These are phyloP conservation scores for Naganishia vishniacii DNA, from an alignment of 768 basidiomycete genomes.

Conservation along the genomic window DNA sequence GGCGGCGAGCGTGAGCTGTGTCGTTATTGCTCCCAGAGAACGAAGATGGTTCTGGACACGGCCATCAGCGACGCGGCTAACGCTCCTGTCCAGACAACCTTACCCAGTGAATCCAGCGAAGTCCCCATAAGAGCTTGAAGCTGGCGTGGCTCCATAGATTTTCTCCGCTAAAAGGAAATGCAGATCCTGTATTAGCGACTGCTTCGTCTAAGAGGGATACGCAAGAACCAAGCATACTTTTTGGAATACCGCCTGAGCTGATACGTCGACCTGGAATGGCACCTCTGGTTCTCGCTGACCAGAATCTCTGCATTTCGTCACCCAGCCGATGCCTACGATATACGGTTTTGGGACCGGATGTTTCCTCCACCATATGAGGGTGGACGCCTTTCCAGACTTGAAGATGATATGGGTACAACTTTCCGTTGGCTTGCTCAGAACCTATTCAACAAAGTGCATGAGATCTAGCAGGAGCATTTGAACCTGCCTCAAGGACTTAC, in stretches of 20 bases:
- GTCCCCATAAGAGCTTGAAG: constrained; percentile 20
- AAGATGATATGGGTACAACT: constrained; percentile 48
- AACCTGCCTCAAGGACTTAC: too few relatives aligned
- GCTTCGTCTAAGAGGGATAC: background rate
- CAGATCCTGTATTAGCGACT: too few relatives aligned
- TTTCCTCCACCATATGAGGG: constrained; percentile 44
- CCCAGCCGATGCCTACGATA: constrained; percentile 49
- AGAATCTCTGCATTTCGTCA: constrained; percentile 43
- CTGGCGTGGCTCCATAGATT: constrained; percentile 47
- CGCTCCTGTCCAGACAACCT: constrained; percentile 7
- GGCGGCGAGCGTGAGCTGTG: constrained; percentile 34
- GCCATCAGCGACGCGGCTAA: background rate
- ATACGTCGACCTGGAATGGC: constrained; percentile 36
- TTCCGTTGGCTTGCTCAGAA: constrained; percentile 42
- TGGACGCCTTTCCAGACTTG: constrained; percentile 46
- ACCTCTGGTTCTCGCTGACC: constrained; percentile 40
- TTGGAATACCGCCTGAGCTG: constrained; percentile 43
- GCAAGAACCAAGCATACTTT: constrained; percentile 33
- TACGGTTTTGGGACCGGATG: constrained; percentile 35
- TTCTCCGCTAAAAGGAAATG: constrained; percentile 36
- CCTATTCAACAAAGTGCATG: constrained; percentile 30
- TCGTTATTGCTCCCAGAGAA: constrained; percentile 17
- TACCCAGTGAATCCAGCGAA: background rate
- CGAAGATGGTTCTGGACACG: constrained; percentile 1
- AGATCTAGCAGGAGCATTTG: background rate